Conservation (phyloP, 164 flowering plant species). For the Macadamia tetraphylla region DNA sequence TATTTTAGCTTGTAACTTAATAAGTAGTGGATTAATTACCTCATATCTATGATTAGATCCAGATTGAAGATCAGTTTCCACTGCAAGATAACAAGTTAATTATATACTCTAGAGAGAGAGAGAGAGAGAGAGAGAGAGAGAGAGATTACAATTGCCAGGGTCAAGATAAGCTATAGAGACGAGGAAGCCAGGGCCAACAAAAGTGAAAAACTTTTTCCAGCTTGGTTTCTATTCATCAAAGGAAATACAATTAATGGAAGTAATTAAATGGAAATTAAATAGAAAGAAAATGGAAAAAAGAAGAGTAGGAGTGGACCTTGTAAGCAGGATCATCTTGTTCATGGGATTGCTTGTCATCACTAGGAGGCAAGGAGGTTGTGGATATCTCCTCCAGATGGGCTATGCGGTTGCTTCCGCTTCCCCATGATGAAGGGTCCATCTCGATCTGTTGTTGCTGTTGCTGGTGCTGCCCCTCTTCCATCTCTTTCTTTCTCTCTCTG, state of each 20-base stretch:
- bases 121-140: conserved; percentile 7
- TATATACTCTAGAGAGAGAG: background rate
- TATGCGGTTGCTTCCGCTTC: no score
- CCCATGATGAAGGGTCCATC: background rate
- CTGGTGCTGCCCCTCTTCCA: background rate
- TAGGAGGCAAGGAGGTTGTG: no score
- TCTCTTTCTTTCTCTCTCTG: no score
- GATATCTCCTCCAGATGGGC: no score
- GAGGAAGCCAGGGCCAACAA: conserved; percentile 54
- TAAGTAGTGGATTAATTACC: conserved; percentile 33
- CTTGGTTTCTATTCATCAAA: conserved; percentile 29
- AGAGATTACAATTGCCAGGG: conserved; percentile 59
- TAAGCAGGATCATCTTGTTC: conserved; percentile 9
- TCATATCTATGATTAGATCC: conserved; percentile 68
- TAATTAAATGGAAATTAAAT: no score
- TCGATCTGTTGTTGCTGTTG: background rate
- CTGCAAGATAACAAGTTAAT: conserved; percentile 26
- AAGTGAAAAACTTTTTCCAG: conserved; percentile 41
- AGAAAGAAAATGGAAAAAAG: background rate
- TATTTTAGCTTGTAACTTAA: no score
- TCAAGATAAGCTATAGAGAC: conserved; percentile 76
- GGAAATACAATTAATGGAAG: background rate
- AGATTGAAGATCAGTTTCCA: conserved; percentile 82
- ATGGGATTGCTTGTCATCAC: background rate
- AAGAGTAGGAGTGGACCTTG: conserved; percentile 12